Evolutionary conservation across 2,329 filamentous ascomycete genomes (phyloP).

Genomic region (Furcasterigmium furcatum): DNA sequence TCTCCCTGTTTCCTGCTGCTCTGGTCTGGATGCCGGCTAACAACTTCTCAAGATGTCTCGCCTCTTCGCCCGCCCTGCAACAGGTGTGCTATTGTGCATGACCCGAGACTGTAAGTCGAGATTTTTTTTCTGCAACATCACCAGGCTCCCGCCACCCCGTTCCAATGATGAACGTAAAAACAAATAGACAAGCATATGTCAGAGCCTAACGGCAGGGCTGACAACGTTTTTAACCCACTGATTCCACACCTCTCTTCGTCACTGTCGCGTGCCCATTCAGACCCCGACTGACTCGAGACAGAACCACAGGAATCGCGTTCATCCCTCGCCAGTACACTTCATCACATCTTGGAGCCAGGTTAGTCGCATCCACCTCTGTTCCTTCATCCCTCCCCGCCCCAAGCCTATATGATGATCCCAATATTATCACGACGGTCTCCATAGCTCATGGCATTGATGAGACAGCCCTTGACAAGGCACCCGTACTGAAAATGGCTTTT

Average conservation of each 20-base stretch:
- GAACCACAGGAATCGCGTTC: neutral
- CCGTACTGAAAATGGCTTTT: conserved; percentile 10
- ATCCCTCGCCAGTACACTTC: neutral
- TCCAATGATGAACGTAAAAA: conserved; percentile 16
- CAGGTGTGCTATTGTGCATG: neutral
- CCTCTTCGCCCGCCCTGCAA: neutral
- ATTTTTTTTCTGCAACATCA: neutral
- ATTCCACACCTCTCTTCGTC: neutral
- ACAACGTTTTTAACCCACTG: conserved; percentile 9
- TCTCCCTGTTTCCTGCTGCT: conserved; percentile 1
- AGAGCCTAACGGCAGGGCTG: conserved; percentile 16
- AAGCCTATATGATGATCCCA: conserved; percentile 14
- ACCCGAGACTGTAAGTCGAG: conserved; percentile 3
- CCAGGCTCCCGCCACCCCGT: conserved; percentile 9
- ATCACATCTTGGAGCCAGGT: neutral
- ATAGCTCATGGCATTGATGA: conserved; percentile 16
- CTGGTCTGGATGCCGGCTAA: conserved; percentile 8
- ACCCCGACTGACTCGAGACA: neutral
- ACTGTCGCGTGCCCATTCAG: neutral
- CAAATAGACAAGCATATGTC: conserved; percentile 19
- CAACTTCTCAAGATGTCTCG: conserved; percentile 12
- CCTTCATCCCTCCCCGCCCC: neutral
- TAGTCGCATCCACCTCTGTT: neutral
- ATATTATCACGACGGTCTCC: conserved; percentile 16
- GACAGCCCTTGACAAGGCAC: conserved; percentile 15